Evolutionary conservation across 495 filamentous ascomycete genomes (phyloP).

Genomic region (Podospora didyma): DNA sequence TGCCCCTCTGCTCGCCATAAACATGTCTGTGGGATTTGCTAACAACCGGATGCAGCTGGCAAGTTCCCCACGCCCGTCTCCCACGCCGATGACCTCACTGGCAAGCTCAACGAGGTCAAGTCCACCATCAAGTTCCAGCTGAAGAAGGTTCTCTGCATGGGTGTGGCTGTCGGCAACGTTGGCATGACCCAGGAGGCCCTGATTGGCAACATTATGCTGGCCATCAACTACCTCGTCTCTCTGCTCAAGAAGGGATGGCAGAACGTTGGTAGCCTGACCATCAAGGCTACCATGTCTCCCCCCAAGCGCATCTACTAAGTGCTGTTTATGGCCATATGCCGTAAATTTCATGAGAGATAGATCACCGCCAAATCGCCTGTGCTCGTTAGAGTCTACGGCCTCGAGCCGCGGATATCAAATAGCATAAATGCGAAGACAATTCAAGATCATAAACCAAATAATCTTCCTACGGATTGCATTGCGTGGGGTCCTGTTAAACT

Average conservation of each 20-base stretch:
- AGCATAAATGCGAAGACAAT: not conserved
- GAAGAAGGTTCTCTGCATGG: slow-evolving; percentile 99
- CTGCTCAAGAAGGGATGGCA: slow-evolving; percentile 99
- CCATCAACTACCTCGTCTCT: slow-evolving; percentile 99
- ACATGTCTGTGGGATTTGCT: slow-evolving; percentile 2
- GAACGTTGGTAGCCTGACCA: slow-evolving; percentile 97
- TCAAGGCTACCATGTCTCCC: slow-evolving; percentile 99
- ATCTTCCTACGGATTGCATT: too few relatives aligned
- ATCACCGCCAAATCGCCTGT: not conserved
- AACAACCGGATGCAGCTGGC: slow-evolving; percentile 58
- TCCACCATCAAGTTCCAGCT: slow-evolving; percentile 99
- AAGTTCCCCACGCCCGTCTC: slow-evolving; percentile 99
- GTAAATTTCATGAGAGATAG: not conserved
- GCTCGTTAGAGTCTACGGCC: not conserved
- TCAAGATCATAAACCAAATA: too few relatives aligned
- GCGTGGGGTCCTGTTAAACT: too few relatives aligned
- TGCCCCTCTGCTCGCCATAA: not conserved
- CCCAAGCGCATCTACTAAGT: slow-evolving; percentile 91
- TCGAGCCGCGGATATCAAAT: slow-evolving; percentile 2
- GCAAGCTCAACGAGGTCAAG: slow-evolving; percentile 98
- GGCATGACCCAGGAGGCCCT: slow-evolving; percentile 95
- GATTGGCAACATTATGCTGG: slow-evolving; percentile 89
- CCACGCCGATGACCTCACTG: slow-evolving; percentile 85
- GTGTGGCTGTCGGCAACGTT: slow-evolving; percentile 97
- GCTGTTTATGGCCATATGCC: slow-evolving; percentile 4